Percentiles rank a stretch among this genome's conserved stretches.
These are phyloP conservation scores for Dunaliella salina DNA, from an alignment of 163 green algal genomes.

Conservation along the genomic window DNA sequence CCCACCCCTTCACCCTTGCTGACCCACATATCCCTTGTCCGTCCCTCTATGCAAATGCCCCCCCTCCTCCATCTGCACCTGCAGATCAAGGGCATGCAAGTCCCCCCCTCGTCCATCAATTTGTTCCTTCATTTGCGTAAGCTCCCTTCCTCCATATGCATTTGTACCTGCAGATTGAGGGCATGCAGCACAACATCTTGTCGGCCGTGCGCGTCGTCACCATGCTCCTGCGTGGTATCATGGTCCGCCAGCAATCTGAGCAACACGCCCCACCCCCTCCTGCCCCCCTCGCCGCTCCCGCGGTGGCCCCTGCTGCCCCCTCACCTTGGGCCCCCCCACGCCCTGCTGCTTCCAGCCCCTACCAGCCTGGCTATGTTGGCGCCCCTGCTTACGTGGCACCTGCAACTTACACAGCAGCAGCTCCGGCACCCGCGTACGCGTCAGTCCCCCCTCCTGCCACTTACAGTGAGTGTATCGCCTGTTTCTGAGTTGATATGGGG, in stretches of 20 bases:
- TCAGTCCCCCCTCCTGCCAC: neutral
- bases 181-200: neutral
- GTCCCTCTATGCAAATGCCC: too few species aligned
- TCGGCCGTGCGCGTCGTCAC: neutral
- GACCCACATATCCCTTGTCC: too few species aligned
- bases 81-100: neutral
- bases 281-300: neutral
- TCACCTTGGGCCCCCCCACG: neutral
- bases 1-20: too few species aligned
- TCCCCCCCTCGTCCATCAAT: too few species aligned
- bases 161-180: too few species aligned
- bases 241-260: neutral
- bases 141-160: too few species aligned
- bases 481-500: neutral
- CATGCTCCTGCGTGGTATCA: slow-evolving; percentile 12
- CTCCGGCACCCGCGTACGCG: neutral
- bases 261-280: neutral
- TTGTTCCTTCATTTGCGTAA: too few species aligned
- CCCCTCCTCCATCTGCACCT: too few species aligned
- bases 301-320: neutral
- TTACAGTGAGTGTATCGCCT: neutral
- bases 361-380: neutral
- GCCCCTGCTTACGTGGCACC: neutral
- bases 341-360: neutral
- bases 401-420: neutral